Base-by-base conservation (phyloP, 2,329 filamentous ascomycete genomes). In the Fusarium humuli region DNA sequence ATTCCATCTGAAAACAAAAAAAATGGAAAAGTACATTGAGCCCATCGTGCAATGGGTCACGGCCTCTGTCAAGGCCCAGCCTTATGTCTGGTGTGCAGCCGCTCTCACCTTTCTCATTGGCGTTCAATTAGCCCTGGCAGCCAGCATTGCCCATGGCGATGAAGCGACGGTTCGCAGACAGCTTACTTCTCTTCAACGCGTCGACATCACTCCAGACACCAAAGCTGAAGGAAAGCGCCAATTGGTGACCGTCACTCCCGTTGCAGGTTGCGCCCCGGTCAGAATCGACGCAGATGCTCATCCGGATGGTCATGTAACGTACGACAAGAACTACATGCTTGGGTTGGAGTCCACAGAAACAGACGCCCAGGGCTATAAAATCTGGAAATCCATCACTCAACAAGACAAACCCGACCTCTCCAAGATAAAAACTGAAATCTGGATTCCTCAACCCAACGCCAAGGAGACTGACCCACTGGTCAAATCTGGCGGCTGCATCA, bases 51-150 rank as follows among this genome's bases (percentile, higher is more conserved):
- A 22, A 49, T 64, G 50, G 60, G 5, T 58, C 1, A 4, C 27
- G 11, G 22, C 50, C 5, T 34, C 61, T 0, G 14, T 14, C 4
- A 65, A 65, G 18, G 4, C 52, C 11, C 63, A 54, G 2, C 61
- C 61, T 8, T 66, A 66, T 5, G 13, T 49, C 16, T 66, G 61
- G 61, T 34, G 61, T 16, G 37, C 55, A 3, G n/a, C n/a, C 12
- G 48, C 55, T 8, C 48, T 66, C 7, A 55, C 55, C 7, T 55
- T 66, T 61, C 63, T 66, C 2, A 59, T 66, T 4, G 37, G 63
- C 6, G 25, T 61, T 5, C 61, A 66, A 22, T 23, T 66, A 9
- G 42, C 49, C 0, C 12, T 66, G n/a, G 63, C 61, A 6, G 48
- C 59, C 4, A 44, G 25, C 1, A 52, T 66, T 12, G 23, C 45